Percentiles rank a stretch among this genome's conserved stretches.
Evolutionary conservation across 1,139 yeast species (phyloP).

Genomic region (Scheffersomyces lignicola): DNA sequence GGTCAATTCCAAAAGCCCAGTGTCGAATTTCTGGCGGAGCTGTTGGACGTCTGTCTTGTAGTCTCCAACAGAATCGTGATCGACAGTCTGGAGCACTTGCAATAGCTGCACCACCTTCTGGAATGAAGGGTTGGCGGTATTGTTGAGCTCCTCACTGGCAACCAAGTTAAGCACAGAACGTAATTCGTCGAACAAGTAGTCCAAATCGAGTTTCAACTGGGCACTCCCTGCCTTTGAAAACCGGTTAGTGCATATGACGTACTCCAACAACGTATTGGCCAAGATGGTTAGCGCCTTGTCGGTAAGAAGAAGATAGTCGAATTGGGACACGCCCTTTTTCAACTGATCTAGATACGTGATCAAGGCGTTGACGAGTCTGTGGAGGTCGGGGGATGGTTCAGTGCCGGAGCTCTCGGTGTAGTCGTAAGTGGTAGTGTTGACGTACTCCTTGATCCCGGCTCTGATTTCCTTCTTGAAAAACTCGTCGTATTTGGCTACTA

Average conservation of each 20-base stretch:
- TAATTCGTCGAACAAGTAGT: constrained; percentile 42
- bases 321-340: constrained; percentile 25
- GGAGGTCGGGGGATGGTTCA: constrained; percentile 36
- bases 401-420: constrained; percentile 18
- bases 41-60: constrained; percentile 13
- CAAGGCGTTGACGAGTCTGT: constrained; percentile 31
- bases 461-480: constrained; percentile 55
- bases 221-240: constrained; percentile 57
- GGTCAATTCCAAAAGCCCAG: constrained; percentile 24
- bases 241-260: constrained; percentile 61
- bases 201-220: constrained; percentile 58
- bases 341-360: constrained; percentile 38
- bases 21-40: constrained; percentile 25
- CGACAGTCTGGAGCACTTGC: constrained; percentile 38
- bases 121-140: constrained; percentile 28
- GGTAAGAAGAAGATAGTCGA: constrained; percentile 29
- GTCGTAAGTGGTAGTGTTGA: constrained; percentile 42
- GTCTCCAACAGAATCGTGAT: constrained; percentile 19
- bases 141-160: constrained; percentile 17
- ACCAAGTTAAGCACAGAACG: constrained; percentile 15
- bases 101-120: constrained; percentile 35
- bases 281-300: constrained; percentile 46
- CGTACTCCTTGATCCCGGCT: constrained; percentile 51
- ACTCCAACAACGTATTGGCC: constrained; percentile 53
- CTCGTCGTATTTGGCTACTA: constrained; percentile 38